Conservation (phyloP, 75 land plant species). For the Pinus albicaulis region DNA sequence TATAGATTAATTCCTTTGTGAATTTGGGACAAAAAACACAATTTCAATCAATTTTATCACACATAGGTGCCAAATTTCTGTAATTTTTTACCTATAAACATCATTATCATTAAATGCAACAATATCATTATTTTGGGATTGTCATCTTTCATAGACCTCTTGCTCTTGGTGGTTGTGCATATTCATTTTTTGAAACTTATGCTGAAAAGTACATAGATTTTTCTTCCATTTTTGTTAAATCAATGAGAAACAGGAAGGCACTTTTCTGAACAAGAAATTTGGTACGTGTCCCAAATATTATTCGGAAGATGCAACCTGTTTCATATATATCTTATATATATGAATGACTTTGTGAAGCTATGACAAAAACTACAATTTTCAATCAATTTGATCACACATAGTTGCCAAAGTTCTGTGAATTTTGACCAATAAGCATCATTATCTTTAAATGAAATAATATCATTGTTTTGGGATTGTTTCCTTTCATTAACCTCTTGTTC, state of each 20-base stretch:
- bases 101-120: background rate
- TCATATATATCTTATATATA: background rate
- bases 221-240: background rate
- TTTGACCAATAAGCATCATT: background rate
- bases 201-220: background rate
- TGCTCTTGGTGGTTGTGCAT: background rate
- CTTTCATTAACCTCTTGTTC: background rate
- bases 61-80: background rate
- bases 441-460: background rate
- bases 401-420: background rate
- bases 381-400: background rate
- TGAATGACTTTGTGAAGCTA: background rate
- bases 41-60: background rate
- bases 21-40: background rate
- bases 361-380: background rate
- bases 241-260: no score
- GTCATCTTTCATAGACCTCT: background rate
- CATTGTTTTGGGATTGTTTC: background rate
- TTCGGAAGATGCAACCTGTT: background rate
- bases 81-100: background rate
- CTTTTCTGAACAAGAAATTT: conserved; percentile 51
- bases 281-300: conserved; percentile 23
- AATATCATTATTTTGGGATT: background rate
- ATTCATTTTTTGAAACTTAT: background rate
- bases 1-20: background rate